These are phyloP conservation scores for Cyclotella baltica DNA, from an alignment of 108 stramenopile species.

Conservation along the genomic window DNA sequence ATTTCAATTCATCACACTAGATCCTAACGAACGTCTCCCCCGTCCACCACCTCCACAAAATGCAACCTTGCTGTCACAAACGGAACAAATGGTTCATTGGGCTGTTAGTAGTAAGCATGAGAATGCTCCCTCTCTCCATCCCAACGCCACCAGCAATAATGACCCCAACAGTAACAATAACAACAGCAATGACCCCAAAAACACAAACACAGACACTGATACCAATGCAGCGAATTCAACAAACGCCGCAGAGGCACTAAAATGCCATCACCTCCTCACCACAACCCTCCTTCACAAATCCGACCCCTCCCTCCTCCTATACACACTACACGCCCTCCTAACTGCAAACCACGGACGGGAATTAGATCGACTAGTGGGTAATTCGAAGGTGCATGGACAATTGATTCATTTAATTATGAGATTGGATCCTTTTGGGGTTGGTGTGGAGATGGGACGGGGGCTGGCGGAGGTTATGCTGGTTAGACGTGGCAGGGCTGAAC, in stretches of 20 bases:
- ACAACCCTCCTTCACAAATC: constrained; percentile 13
- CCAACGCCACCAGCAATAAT: background rate
- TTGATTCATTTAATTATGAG: constrained; percentile 44
- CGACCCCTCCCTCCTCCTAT: constrained; percentile 23
- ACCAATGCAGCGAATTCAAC: constrained; percentile 2
- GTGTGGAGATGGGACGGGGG: constrained; percentile 21
- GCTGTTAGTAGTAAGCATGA: constrained; percentile 53
- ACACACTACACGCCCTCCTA: constrained; percentile 24
- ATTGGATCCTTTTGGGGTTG: constrained; percentile 49
- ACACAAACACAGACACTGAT: background rate
- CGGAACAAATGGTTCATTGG: constrained; percentile 34
- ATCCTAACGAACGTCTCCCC: constrained; percentile 16
- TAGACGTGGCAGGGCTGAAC: too few species aligned
- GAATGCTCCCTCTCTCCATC: constrained; percentile 21
- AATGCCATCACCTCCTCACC: constrained; percentile 18
- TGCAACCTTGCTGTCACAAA: constrained; percentile 14
- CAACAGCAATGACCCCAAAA: background rate
- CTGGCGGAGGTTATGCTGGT: too few species aligned
- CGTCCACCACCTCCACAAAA: constrained; percentile 20
- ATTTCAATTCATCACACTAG: constrained; percentile 13
- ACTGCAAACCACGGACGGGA: constrained; percentile 38
- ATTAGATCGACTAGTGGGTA: constrained; percentile 17
- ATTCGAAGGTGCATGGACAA: constrained; percentile 46
- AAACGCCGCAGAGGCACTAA: constrained; percentile 20
- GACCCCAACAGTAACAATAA: background rate